Base-by-base conservation (phyloP, 768 basidiomycete species). In the Leucocoprinus birnbaumii region DNA sequence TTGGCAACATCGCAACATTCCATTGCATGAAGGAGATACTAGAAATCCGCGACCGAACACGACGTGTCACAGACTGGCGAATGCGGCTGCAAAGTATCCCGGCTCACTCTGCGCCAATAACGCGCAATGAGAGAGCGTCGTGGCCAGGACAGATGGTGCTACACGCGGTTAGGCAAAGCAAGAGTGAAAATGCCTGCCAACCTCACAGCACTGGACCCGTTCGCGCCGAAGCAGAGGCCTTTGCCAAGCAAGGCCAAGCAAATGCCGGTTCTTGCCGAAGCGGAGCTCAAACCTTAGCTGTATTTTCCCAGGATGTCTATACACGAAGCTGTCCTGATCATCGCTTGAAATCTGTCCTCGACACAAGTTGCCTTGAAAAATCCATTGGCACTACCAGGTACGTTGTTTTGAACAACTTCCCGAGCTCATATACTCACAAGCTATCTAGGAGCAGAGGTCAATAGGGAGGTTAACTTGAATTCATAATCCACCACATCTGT, bases 331-430 rank as follows among this genome's bases (percentile, higher is more conserved):
- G 50, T 16, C 52, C 48, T 40, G 52, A 59, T 57, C 62, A 35
- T 26, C 45, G 45, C 11, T 27, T 56, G 60, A 59, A 58, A 58
- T 56, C 58, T 53, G 57, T 63, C 59, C 62, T 64, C 65, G 63
- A 71, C 42, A 58, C 70, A 66, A 73, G 71, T 71, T 77, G 89
- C 89, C 91, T 93, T 93, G 85, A 93, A 93, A 92, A 80, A 92
- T 91, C 91, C 91, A 76, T 91, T 92, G 90, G 78, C 89, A 90
- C 89, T 67, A 73, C 65, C 72, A 77, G 87, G 89, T 87, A 68
- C 40, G 78, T 73, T 42, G 18, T 31, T 44, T 4, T 51, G 18
- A 14, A 13, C 16, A 10, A 10, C 4, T 3, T 11, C 38, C n/a
- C 3, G 38, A n/a, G 4, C 25, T 41, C 27, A 25, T 34, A 7